Evolutionary conservation across 2,329 filamentous ascomycete species (phyloP).

Genomic region (Clarireedia homoeocarpa): DNA sequence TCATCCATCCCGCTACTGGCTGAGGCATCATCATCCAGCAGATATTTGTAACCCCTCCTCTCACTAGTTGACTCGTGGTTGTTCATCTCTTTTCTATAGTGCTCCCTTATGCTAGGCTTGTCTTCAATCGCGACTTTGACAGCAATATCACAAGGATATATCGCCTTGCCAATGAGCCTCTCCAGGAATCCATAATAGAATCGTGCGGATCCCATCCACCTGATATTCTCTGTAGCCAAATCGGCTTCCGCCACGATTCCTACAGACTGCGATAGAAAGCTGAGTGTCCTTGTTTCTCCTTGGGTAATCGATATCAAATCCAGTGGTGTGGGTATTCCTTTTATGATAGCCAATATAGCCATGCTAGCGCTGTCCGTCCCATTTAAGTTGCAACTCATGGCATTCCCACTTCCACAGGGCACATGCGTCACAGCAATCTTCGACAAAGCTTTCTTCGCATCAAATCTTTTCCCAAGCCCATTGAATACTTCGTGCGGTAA

Average conservation of each 20-base stretch:
- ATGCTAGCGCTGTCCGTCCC: slow-evolving; percentile 69
- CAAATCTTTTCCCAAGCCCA: slow-evolving; percentile 67
- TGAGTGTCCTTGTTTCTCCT: slow-evolving; percentile 63
- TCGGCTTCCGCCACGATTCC: slow-evolving; percentile 89
- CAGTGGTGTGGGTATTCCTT: slow-evolving; percentile 74
- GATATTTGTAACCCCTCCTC: slow-evolving; percentile 23
- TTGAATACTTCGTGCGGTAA: slow-evolving; percentile 93
- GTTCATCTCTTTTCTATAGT: slow-evolving; percentile 50
- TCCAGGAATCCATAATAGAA: slow-evolving; percentile 82
- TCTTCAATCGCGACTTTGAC: slow-evolving; percentile 73
- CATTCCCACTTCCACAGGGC: slow-evolving; percentile 90
- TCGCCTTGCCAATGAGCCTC: slow-evolving; percentile 64
- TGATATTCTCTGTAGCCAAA: slow-evolving; percentile 78
- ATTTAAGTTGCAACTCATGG: slow-evolving; percentile 82
- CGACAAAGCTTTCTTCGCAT: slow-evolving; percentile 66
- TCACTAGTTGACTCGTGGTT: slow-evolving; percentile 24
- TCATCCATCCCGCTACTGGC: slow-evolving; percentile 28
- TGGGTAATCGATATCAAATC: slow-evolving; percentile 88
- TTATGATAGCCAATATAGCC: slow-evolving; percentile 77
- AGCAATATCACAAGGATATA: slow-evolving; percentile 85
- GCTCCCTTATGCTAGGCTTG: slow-evolving; percentile 65
- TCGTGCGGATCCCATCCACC: slow-evolving; percentile 84
- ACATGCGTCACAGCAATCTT: slow-evolving; percentile 79
- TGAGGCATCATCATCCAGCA: slow-evolving; percentile 29
- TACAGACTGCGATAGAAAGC: slow-evolving; percentile 83